These are phyloP conservation scores for Colletotrichum godetiae DNA, from an alignment of 2,329 filamentous ascomycete genomes.

Conservation along the genomic window DNA sequence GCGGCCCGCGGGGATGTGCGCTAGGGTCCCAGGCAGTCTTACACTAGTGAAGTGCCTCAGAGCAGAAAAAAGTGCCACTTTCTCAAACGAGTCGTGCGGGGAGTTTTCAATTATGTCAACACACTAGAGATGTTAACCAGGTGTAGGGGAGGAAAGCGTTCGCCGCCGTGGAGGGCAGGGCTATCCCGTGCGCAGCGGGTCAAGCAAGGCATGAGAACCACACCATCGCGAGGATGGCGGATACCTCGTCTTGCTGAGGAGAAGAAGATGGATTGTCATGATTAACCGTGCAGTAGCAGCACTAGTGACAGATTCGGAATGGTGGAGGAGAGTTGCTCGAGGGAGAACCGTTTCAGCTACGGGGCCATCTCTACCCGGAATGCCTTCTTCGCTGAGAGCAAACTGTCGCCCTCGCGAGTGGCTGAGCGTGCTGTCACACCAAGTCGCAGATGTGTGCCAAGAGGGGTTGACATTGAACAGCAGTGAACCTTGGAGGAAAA, in stretches of 20 bases:
- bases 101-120: neutral
- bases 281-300: neutral
- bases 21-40: neutral
- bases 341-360: conserved; percentile 20
- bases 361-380: conserved; percentile 3
- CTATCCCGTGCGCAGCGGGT: neutral
- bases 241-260: neutral
- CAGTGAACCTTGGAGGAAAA: conserved; percentile 8
- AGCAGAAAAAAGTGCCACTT: neutral
- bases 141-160: neutral
- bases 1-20: conserved; percentile 18
- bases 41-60: neutral
- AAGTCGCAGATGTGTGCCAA: conserved; percentile 33
- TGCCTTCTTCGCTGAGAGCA: neutral
- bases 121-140: neutral
- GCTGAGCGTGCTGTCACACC: conserved; percentile 24
- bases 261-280: neutral
- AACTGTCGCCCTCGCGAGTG: conserved; percentile 5
- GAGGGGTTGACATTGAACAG: conserved; percentile 14
- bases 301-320: conserved; percentile 3
- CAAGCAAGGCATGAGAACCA: neutral
- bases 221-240: neutral
- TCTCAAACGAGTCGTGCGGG: conserved; percentile 20
- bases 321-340: conserved; percentile 2
- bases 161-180: neutral